Percentiles rank a stretch among this genome's conserved stretches.
Conservation (phyloP, 2,329 filamentous ascomycete genomes). For the Aulographum hederae region DNA sequence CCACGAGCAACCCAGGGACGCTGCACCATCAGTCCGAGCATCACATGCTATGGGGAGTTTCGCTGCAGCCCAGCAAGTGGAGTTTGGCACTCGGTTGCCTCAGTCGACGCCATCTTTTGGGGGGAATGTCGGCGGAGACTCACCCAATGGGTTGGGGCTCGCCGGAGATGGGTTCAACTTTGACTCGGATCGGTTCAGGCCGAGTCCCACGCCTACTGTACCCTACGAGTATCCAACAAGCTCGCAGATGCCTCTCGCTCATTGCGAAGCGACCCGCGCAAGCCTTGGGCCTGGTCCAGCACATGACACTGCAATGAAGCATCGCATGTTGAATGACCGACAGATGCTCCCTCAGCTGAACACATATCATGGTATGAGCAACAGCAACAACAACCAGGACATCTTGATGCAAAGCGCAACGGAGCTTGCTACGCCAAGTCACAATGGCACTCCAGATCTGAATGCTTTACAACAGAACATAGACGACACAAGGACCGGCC, state of each 20-base stretch:
- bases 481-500: too few species aligned
- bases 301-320: conserved; percentile 1
- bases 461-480: conserved; percentile 15
- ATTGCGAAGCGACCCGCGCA: background rate
- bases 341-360: conserved; percentile 6
- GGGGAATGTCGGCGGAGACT: too few species aligned
- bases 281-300: conserved; percentile 1
- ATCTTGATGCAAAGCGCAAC: conserved; percentile 27
- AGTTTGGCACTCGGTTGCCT: conserved; percentile 6
- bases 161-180: background rate
- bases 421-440: conserved; percentile 28
- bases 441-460: conserved; percentile 22
- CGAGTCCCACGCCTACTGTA: background rate
- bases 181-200: background rate
- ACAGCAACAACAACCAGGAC: too few species aligned
- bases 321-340: conserved; percentile 1
- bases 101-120: conserved; percentile 6
- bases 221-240: too few species aligned
- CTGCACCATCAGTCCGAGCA: background rate
- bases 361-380: conserved; percentile 13
- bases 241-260: too few species aligned
- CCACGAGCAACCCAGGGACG: background rate
- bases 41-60: background rate
- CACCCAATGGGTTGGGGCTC: background rate
- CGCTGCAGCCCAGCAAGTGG: background rate